Evolutionary conservation across 495 filamentous ascomycete genomes (phyloP).

Genomic region (Hypoxylon fuscum): DNA sequence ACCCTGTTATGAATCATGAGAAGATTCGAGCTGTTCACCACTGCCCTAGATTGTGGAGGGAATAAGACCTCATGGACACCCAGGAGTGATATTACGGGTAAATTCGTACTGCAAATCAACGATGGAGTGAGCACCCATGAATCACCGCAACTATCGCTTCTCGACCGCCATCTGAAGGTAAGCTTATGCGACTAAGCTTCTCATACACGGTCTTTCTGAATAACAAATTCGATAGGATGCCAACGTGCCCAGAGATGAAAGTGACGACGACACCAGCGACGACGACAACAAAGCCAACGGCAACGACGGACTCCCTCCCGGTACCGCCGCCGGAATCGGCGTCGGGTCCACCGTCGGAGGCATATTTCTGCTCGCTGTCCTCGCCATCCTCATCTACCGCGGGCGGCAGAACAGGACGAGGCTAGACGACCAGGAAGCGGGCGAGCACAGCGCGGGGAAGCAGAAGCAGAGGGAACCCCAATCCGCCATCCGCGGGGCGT

Average conservation of each 20-base stretch:
- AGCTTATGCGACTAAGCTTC: background rate
- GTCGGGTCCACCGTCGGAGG: slow-evolving; percentile 30
- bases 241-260: background rate
- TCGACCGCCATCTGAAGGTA: slow-evolving; percentile 13
- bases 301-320: slow-evolving; percentile 9
- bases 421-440: slow-evolving; percentile 1
- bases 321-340: slow-evolving; percentile 24
- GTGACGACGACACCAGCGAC: background rate
- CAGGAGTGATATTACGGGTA: slow-evolving; percentile 1
- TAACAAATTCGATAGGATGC: background rate
- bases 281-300: background rate
- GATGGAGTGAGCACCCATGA: slow-evolving; percentile 8
- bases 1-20: background rate
- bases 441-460: background rate
- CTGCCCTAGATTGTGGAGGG: background rate
- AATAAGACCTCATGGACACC: slow-evolving; percentile 20
- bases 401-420: slow-evolving; percentile 10
- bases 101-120: slow-evolving; percentile 14
- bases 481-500: background rate
- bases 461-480: slow-evolving; percentile 16
- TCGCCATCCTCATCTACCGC: slow-evolving; percentile 28
- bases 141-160: slow-evolving; percentile 8
- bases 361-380: slow-evolving; percentile 20
- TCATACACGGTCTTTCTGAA: background rate
- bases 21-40: slow-evolving; percentile 1